Conservation (phyloP, 768 basidiomycete genomes). For the Mycena galopus region DNA sequence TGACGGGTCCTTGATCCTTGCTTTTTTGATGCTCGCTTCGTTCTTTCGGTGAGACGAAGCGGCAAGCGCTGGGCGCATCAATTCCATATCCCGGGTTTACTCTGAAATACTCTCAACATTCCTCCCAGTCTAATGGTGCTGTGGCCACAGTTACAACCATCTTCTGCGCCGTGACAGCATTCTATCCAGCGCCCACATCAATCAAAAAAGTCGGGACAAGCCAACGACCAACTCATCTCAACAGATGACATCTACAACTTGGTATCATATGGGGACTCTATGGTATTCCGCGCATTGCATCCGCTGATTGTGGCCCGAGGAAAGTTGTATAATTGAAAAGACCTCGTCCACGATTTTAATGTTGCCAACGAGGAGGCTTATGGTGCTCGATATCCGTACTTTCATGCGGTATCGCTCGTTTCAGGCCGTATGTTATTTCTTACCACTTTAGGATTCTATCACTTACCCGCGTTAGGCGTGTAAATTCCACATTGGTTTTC, state of each 20-base stretch:
- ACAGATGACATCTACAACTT: not conserved
- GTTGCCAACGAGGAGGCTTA: not conserved
- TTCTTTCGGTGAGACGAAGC: no score
- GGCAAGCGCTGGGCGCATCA: no score
- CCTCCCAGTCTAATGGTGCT: no score
- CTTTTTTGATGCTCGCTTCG: not conserved
- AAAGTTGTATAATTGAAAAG: not conserved
- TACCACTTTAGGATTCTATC: constrained; percentile 25
- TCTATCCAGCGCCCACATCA: not conserved
- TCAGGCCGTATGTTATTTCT: not conserved
- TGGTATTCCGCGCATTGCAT: not conserved
- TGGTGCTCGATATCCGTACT: not conserved
- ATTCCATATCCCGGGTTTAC: no score
- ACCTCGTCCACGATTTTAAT: not conserved
- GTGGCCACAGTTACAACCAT: no score
- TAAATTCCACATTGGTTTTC: not conserved
- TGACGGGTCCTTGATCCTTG: no score
- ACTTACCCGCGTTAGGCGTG: not conserved
- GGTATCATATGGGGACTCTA: no score
- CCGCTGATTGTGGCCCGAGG: not conserved
- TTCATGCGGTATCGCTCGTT: not conserved
- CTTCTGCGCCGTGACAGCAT: not conserved
- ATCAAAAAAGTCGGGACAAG: no score
- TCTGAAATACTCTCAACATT: no score
- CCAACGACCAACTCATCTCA: not conserved